Base-by-base conservation (phyloP, 129 eudicot species). In the Flaveria brownii region DNA sequence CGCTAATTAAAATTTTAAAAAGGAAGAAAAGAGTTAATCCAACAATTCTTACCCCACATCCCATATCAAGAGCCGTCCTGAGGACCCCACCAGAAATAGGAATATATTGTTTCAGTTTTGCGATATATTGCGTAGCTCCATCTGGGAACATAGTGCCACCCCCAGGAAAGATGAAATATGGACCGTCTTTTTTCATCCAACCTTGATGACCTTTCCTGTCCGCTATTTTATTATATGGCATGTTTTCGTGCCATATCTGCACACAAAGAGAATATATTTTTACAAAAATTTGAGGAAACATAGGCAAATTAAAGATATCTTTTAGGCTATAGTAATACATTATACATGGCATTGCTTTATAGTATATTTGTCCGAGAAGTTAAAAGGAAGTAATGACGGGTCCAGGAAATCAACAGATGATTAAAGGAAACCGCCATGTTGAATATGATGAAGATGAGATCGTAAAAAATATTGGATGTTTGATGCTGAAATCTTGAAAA, bases 1-100 rank as follows among this genome's bases (percentile, higher is more conserved):
- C 47, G 16, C 51, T 72, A 73, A 47, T 26, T 54, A 70, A 6
- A 20, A 23, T 23, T 51, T 16, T 49, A 28, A 25, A 30, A 33
- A 63, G 11, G 17, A 47, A 47, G 46, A 65, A 47, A 50, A n/a
- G 6, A 43, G 59, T 59, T 46, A 15, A 60, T 61, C 15, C 3
- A 15, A 17, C 61, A 73, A 63, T 73, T 73, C 88, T 30, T 89
- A 94, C 98, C 89, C 98, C 98, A 80, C 98, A 94, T 80, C 98
- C 98, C 98, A 94, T 94, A 83, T 94, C 98, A 79, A 94, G 98
- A 83, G 98, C 97, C 23, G 98, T 94, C 74, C 98, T 91, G 52
- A 91, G 61, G 83, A 69, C 65, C 76, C 97, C 93, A 79, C 97
- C 98, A 63, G 89, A 83, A 3, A 91, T 91, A 18, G 96, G 97